phyloP scores from a whole-genome alignment of 2,329 filamentous ascomycete species.

The Paraconiothyrium brasiliense region DNA sequence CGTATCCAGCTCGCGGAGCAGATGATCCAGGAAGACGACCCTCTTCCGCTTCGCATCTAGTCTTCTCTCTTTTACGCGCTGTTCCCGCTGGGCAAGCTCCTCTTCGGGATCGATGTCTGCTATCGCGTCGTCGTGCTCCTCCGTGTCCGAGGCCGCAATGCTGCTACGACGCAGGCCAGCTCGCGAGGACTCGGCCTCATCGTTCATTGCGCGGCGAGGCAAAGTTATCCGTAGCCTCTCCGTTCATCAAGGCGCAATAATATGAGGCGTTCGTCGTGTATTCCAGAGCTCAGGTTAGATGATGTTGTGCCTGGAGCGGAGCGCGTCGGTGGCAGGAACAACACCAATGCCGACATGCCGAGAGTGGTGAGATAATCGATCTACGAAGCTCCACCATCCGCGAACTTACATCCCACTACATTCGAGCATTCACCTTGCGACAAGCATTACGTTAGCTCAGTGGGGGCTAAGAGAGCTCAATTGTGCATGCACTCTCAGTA shows the following conservation, averaged over 20 bases:
- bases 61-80: constrained; percentile 37
- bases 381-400: constrained; percentile 12
- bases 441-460: background rate
- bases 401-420: background rate
- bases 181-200: constrained; percentile 50
- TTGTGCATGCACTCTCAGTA: constrained; percentile 5
- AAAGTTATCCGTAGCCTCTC: constrained; percentile 19
- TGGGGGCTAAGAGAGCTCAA: constrained; percentile 16
- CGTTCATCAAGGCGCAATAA: constrained; percentile 39
- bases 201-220: constrained; percentile 48
- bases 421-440: background rate
- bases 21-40: constrained; percentile 59
- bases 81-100: constrained; percentile 26
- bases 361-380: constrained; percentile 51
- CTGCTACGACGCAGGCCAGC: constrained; percentile 34
- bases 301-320: constrained; percentile 27
- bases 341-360: constrained; percentile 36
- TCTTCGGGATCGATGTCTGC: constrained; percentile 20
- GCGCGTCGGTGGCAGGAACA: constrained; percentile 43
- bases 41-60: constrained; percentile 49
- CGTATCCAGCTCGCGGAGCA: constrained; percentile 67
- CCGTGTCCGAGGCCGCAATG: constrained; percentile 23
- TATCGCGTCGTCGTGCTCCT: constrained; percentile 23
- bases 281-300: constrained; percentile 13
- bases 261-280: constrained; percentile 14